Percentiles rank a stretch among this genome's conserved stretches.
Conservation (phyloP, 2,329 filamentous ascomycete genomes). For the Graphilbum ipis-grandicollis region DNA sequence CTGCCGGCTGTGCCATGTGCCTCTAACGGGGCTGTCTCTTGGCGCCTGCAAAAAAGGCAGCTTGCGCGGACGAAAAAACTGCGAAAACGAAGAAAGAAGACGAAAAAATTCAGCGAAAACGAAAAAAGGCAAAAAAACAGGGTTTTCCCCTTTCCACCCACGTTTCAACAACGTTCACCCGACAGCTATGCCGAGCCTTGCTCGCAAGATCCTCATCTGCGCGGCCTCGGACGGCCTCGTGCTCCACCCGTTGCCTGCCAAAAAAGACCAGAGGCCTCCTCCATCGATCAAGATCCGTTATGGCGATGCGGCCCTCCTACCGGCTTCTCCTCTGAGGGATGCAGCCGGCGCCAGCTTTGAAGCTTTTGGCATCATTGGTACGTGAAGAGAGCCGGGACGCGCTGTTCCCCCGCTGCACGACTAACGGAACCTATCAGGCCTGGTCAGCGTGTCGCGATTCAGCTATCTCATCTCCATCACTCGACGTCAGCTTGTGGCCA, state of each 20-base stretch:
- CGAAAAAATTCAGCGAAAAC: too few species aligned
- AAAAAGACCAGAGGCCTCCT: slow-evolving; percentile 36
- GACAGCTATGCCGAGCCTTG: slow-evolving; percentile 50
- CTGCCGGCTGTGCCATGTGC: not conserved
- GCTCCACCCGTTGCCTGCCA: slow-evolving; percentile 51
- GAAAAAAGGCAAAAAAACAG: too few species aligned
- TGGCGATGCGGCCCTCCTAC: slow-evolving; percentile 31
- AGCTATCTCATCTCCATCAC: slow-evolving; percentile 81
- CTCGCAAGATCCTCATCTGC: slow-evolving; percentile 64
- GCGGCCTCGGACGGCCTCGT: slow-evolving; percentile 71
- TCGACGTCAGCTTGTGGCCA: slow-evolving; percentile 72
- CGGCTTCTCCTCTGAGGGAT: slow-evolving; percentile 22
- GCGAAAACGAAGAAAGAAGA: too few species aligned
- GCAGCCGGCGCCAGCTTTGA: slow-evolving; percentile 28
- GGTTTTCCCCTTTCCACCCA: too few species aligned
- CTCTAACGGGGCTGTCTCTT: not conserved
- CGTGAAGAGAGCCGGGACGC: too few species aligned
- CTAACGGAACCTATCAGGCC: slow-evolving; percentile 47
- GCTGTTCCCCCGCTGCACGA: too few species aligned
- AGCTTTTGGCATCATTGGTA: slow-evolving; percentile 42
- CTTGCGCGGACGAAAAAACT: too few species aligned
- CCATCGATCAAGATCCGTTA: slow-evolving; percentile 56
- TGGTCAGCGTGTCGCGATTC: slow-evolving; percentile 65
- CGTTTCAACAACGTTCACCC: not conserved
- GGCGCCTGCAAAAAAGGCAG: too few species aligned